Evolutionary conservation across 2,329 filamentous ascomycete genomes (phyloP).

Genomic region (Nemania bipapillata): DNA sequence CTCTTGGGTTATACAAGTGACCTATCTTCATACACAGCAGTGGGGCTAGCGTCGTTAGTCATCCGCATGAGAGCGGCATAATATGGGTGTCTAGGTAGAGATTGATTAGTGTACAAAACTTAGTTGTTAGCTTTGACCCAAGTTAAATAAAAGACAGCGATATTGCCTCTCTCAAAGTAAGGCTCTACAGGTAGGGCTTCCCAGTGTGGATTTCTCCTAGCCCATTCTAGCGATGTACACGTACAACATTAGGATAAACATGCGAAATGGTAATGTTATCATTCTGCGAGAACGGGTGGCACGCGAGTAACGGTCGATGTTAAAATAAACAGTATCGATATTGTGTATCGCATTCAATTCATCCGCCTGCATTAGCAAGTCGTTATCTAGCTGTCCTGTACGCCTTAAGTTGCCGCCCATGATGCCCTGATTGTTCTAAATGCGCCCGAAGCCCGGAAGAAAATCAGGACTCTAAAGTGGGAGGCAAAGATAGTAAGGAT

Average conservation of each 20-base stretch:
- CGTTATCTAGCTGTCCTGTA: slow-evolving; percentile 1
- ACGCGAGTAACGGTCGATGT: background rate
- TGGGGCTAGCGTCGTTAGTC: no score
- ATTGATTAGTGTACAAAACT: no score
- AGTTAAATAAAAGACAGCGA: no score
- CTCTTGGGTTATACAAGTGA: background rate
- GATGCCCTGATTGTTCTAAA: background rate
- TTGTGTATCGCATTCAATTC: background rate
- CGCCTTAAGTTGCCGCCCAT: background rate
- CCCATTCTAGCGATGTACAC: background rate
- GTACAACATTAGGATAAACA: background rate
- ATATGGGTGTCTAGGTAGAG: no score
- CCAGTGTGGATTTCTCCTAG: no score
- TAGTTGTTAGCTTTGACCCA: no score
- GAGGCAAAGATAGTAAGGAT: background rate
- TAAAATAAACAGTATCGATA: background rate
- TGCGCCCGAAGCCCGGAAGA: background rate
- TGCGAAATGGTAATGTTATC: background rate
- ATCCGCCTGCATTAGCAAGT: background rate
- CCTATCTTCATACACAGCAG: no score
- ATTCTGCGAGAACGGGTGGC: background rate
- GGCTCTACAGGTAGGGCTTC: no score
- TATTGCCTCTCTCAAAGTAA: no score
- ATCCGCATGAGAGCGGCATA: no score
- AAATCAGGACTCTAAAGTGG: background rate